Percentiles rank a stretch among this genome's conserved stretches.
Conservation (phyloP, 192 early-diverging fungal species). For the Coemansia sp. region DNA sequence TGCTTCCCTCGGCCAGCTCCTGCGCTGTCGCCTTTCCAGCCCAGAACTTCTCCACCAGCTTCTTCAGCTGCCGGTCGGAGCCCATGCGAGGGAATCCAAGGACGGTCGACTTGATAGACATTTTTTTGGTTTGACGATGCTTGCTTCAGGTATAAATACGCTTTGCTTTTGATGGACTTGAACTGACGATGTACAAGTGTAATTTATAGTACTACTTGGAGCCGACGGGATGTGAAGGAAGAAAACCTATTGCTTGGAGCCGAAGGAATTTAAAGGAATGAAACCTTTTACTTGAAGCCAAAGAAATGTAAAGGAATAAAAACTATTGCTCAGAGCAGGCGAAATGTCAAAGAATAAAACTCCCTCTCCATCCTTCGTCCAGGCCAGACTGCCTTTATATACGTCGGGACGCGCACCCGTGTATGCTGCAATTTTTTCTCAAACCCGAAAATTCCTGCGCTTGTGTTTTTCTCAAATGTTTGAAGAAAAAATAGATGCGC, state of each 20-base stretch:
- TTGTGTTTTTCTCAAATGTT: not conserved
- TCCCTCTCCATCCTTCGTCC: too few species aligned
- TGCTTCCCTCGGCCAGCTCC: slow-evolving; percentile 66
- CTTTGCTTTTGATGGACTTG: too few species aligned
- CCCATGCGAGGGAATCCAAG: slow-evolving; percentile 94
- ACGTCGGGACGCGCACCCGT: not conserved
- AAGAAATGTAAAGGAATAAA: slow-evolving; percentile 5
- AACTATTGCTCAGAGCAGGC: not conserved
- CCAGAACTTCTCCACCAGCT: slow-evolving; percentile 94
- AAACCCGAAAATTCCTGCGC: slow-evolving; percentile 7
- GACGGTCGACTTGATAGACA: slow-evolving; percentile 53
- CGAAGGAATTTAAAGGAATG: too few species aligned
- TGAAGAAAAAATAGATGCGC: not conserved
- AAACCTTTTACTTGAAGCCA: not conserved
- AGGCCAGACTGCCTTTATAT: not conserved
- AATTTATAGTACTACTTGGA: too few species aligned
- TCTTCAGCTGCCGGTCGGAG: slow-evolving; percentile 94
- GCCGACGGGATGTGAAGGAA: too few species aligned
- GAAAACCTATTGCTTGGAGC: too few species aligned
- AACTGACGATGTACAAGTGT: too few species aligned
- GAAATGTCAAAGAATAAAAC: slow-evolving; percentile 6
- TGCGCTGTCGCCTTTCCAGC: slow-evolving; percentile 73
- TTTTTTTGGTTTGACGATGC: slow-evolving; percentile 11
- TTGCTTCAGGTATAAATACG: too few species aligned
- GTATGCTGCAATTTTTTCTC: not conserved